A percentile compares a stretch with the other conserved stretches of the same genome.
Conservation (phyloP, 2,329 filamentous ascomycete species). For the Colletotrichum spaethianum region DNA sequence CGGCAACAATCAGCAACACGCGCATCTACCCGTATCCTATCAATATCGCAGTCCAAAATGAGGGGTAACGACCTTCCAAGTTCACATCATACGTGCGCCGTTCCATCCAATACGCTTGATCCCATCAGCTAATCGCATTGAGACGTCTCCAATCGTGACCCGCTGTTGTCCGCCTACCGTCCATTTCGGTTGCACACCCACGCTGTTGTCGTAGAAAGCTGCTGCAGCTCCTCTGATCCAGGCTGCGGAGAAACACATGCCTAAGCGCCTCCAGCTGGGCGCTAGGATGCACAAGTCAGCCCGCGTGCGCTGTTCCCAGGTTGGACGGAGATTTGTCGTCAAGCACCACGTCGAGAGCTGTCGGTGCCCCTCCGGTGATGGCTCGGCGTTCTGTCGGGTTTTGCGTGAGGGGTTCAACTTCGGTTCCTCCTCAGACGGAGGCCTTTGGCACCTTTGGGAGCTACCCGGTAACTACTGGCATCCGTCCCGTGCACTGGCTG, state of each 20-base stretch:
- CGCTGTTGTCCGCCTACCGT: constrained; percentile 1
- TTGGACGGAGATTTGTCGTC: constrained; percentile 40
- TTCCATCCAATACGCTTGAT: constrained; percentile 32
- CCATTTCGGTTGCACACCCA: constrained; percentile 23
- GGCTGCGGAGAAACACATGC: constrained; percentile 23
- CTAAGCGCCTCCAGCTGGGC: constrained; percentile 1
- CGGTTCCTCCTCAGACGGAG: constrained; percentile 16
- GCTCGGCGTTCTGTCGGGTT: constrained; percentile 39
- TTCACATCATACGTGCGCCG: constrained; percentile 29
- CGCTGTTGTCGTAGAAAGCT: not conserved
- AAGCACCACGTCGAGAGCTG: constrained; percentile 21
- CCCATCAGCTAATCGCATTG: constrained; percentile 25
- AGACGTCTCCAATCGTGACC: constrained; percentile 16
- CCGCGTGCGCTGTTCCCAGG: constrained; percentile 17
- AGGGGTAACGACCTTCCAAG: constrained; percentile 39
- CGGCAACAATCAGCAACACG: not conserved
- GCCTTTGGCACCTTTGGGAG: not conserved
- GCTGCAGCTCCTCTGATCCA: not conserved
- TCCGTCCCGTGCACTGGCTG: not conserved
- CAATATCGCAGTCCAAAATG: constrained; percentile 13
- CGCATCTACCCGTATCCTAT: constrained; percentile 18
- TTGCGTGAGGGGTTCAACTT: constrained; percentile 27
- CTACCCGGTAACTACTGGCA: constrained; percentile 9
- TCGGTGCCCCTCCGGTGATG: constrained; percentile 29
- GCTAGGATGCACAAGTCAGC: constrained; percentile 22